Base-by-base conservation (phyloP, 305 asterid genomes). In the Fraxinus velutina region DNA sequence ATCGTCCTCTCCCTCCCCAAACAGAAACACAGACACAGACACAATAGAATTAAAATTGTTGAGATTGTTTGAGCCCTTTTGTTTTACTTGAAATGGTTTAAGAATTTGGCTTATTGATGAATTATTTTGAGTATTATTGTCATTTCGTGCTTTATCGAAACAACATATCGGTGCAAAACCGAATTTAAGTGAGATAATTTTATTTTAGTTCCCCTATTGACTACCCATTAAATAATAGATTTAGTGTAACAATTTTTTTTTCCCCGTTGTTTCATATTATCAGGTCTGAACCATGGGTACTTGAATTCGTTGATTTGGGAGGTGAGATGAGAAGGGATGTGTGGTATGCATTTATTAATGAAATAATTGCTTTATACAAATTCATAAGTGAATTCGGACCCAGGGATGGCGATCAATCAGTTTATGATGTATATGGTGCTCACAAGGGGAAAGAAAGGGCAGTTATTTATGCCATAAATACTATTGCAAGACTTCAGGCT, bases 291-390 rank as follows among this genome's bases (percentile, higher is more conserved):
- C 68, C 92, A 42, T 89, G 96, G 93, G 86, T 90, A 77, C 94
- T 94, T 83, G 98, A 96, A 85, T 96, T 94, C 79, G 89, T 96
- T 4, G 99, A 96, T 88, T 88, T 94, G 84, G 93, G 97, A 79
- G 91, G 97, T 19, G 98, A 93, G 83, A 92, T 91, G 97, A 90
- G 99, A 88, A 85, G 97, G 86, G 99, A 96, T 76, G 98, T 93
- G 76, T 96, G 99, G 99, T 89, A 87, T 83, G 92, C 98, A 66
- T 96, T 91, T 77, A 85, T 93, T 82, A 87, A 83, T 42, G 99
- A 96, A 91, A 90, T 96, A 62, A 90, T 92, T 73, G 82, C 92
- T 44, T 60, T 93, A 47, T 88, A 93, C 90, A 88, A 90, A 82
- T 96, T 96, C 81, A 87, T 94, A 68, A 85, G 83, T 9, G 97